These are phyloP conservation scores for Tuber brumale DNA, from an alignment of 495 filamentous ascomycete genomes.

Conservation along the genomic window DNA sequence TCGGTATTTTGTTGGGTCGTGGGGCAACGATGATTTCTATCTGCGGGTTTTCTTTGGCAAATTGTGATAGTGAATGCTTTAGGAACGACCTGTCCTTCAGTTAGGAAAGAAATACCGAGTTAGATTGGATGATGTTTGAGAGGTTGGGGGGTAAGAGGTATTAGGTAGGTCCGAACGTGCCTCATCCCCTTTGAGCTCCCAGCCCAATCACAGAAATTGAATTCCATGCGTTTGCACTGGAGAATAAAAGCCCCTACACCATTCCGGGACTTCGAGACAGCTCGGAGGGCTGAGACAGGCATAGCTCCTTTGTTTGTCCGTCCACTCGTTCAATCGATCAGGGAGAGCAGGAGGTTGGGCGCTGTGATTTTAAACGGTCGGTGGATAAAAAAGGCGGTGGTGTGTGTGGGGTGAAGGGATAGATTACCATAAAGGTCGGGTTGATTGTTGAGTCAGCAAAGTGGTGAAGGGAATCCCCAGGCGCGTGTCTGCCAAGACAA, in stretches of 20 bases:
- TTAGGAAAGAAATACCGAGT: neutral
- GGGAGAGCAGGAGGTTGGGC: neutral
- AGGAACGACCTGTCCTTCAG: conserved; percentile 61
- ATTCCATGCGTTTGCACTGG: conserved; percentile 89
- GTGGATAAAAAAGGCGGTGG: neutral
- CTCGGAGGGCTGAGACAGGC: conserved; percentile 35
- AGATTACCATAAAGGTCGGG: conserved; percentile 1
- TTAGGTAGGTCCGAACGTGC: conserved; percentile 50
- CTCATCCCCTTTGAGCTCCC: conserved; percentile 92
- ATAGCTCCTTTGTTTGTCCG: conserved; percentile 19
- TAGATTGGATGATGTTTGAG: neutral
- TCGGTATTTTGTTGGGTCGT: conserved; percentile 75
- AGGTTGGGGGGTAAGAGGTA: conserved; percentile 15
- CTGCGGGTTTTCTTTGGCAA: conserved; percentile 74
- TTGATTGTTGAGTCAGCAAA: conserved; percentile 9
- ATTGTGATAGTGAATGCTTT: conserved; percentile 62
- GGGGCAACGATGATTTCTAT: conserved; percentile 88
- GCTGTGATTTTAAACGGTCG: neutral
- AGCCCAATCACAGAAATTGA: conserved; percentile 93
- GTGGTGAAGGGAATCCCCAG: conserved; percentile 26
- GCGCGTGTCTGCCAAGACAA: conserved; percentile 36
- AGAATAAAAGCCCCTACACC: conserved; percentile 94
- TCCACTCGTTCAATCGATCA: neutral
- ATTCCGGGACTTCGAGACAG: conserved; percentile 57
- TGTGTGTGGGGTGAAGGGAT: neutral